Evolutionary conservation across 805 yeast species (phyloP).

Genomic region (Maudiozyma turicensis): DNA sequence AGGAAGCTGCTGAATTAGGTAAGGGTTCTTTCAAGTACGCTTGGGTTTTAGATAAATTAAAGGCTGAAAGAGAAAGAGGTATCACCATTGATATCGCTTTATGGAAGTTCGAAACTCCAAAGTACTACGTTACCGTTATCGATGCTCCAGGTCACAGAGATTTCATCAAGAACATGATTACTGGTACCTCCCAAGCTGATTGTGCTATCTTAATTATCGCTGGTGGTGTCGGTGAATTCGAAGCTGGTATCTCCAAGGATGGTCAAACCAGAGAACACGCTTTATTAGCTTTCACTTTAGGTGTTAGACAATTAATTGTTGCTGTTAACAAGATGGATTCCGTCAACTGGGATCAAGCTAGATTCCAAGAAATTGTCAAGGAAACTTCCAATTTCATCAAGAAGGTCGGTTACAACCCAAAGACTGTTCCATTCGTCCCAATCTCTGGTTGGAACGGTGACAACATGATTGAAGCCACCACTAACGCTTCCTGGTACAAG

Average conservation of each 20-base stretch:
- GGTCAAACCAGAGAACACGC: conserved; percentile 97
- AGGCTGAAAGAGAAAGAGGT: conserved; percentile 61
- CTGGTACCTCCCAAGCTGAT: conserved; percentile 69
- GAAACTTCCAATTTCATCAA: conserved; percentile 73
- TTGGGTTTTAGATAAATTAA: conserved; percentile 91
- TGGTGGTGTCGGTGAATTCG: conserved; percentile 91
- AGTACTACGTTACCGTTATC: conserved; percentile 81
- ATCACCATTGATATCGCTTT: conserved; percentile 87
- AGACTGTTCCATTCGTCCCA: conserved; percentile 81
- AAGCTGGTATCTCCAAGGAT: conserved; percentile 90
- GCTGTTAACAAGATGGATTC: conserved; percentile 95
- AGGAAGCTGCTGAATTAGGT: conserved; percentile 96
- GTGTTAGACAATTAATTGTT: conserved; percentile 79
- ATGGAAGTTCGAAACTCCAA: conserved; percentile 89
- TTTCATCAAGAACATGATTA: conserved; percentile 92
- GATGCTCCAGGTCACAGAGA: conserved; percentile 97
- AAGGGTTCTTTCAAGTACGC: conserved; percentile 97
- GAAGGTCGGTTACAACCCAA: conserved; percentile 79
- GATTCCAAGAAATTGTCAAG: conserved; percentile 70
- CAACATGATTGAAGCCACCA: conserved; percentile 78
- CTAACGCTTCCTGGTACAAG: conserved; percentile 84
- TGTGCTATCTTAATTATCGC: conserved; percentile 64
- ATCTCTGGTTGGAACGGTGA: conserved; percentile 91
- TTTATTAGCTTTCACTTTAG: conserved; percentile 78
- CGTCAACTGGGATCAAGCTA: conserved; percentile 74